Conservation (phyloP, 345 rosid species). For the Populus deltoides region DNA sequence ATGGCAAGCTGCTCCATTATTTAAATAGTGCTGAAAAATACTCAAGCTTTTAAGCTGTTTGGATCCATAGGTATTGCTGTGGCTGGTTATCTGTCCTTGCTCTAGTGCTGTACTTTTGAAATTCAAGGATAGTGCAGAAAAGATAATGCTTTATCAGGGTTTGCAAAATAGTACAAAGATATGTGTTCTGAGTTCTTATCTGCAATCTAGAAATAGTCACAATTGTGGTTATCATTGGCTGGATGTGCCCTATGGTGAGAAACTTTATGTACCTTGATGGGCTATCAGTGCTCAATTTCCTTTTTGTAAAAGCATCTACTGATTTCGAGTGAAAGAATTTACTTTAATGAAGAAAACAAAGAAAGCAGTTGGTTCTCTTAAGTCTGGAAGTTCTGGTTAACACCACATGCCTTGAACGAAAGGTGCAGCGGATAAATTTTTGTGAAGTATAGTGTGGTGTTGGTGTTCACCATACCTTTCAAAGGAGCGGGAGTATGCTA, state of each 20-base stretch:
- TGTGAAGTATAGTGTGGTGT: neutral
- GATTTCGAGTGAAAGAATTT: neutral
- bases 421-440: neutral
- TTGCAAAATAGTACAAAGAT: neutral
- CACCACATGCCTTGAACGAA: neutral
- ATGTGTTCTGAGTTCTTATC: neutral
- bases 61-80: neutral
- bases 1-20: conserved; percentile 1
- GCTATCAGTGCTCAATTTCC: neutral
- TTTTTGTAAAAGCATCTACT: neutral
- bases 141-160: neutral
- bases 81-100: neutral
- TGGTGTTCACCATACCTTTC: neutral
- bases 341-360: neutral
- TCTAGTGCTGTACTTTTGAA: neutral
- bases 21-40: neutral
- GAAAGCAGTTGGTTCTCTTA: neutral
- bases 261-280: neutral
- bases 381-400: neutral
- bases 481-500: neutral
- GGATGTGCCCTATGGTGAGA: neutral
- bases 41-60: neutral
- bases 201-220: neutral
- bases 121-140: neutral
- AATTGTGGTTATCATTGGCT: neutral